Percentiles rank a stretch among this genome's conserved stretches.
phyloP scores from a whole-genome alignment of 768 basidiomycete genomes.

The Brasilioporus rufonigricans region DNA sequence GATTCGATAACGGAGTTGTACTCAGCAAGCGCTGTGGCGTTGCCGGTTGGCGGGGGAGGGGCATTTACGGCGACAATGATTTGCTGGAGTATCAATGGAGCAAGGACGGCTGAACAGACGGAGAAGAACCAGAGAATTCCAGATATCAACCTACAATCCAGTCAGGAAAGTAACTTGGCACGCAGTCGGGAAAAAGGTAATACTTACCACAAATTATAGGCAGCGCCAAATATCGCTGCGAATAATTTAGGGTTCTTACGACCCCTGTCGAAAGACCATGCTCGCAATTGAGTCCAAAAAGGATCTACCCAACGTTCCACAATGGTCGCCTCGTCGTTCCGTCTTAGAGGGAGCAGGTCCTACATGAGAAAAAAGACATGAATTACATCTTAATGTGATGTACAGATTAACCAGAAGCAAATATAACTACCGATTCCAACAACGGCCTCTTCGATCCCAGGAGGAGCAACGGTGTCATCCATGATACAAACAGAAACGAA shows the following conservation, averaged over 20 bases:
- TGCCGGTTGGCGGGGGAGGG: slow-evolving; percentile 15
- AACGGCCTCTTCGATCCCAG: slow-evolving; percentile 28
- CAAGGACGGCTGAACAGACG: slow-evolving; percentile 17
- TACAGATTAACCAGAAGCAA: slow-evolving; percentile 22
- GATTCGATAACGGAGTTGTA: slow-evolving; percentile 19
- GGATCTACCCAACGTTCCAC: slow-evolving; percentile 25
- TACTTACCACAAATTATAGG: slow-evolving; percentile 15
- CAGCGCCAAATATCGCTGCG: slow-evolving; percentile 14
- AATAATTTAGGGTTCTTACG: slow-evolving; percentile 18
- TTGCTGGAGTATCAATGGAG: slow-evolving; percentile 29
- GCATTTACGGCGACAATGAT: slow-evolving; percentile 25
- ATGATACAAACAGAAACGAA: slow-evolving; percentile 23
- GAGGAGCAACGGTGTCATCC: slow-evolving; percentile 27
- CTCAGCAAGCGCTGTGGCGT: slow-evolving; percentile 21
- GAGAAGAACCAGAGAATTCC: slow-evolving; percentile 31
- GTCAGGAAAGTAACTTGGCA: background rate
- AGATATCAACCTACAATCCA: slow-evolving; percentile 21
- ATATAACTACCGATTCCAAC: slow-evolving; percentile 32
- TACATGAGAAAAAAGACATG: slow-evolving; percentile 10
- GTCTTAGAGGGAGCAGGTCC: slow-evolving; percentile 27
- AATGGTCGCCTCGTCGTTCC: slow-evolving; percentile 22
- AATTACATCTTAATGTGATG: slow-evolving; percentile 17
- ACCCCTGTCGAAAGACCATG: slow-evolving; percentile 17
- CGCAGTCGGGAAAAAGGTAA: background rate
- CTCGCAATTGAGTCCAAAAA: slow-evolving; percentile 24